Base-by-base conservation (phyloP, 257 asterid species). In the Solanum arcanum region DNA sequence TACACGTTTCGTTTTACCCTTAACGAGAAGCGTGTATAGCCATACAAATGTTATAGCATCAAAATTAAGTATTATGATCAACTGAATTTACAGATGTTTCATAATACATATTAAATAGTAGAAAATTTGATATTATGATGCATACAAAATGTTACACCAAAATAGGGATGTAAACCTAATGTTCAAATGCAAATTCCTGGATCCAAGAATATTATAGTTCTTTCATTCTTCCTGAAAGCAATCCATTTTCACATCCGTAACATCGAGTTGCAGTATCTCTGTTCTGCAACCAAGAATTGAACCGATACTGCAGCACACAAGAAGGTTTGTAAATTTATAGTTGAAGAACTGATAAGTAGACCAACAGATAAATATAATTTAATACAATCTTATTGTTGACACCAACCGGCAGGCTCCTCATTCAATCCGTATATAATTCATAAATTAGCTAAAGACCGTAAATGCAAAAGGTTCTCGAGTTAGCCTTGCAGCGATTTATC, bases 211-310 rank as follows among this genome's bases (percentile, higher is more conserved):
- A 39, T 10, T 64, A 66, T 60, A 7, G 12, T 14, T n/a, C 20
- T 37, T 12, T 84, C 76, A n/a, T 33, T 88, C 85, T 31, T 13
- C 88, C 89, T 91, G 91, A 90, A 95, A 95, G 93, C 96, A 91
- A 87, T 97, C 98, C 99, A 97, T 97, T 94, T 97, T 97, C 91
- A 97, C 99, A 80, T 97, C 98, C 3, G 98, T 97, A 78, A 95
- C 99, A 80, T 97, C 99, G 46, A 97, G 98, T 89, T 93, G 99
- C 93, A 95, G 44, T 89, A 95, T 97, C 91, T 97, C 99, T 88
- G 98, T 93, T 94, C 98, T 92, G 95, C 99, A 97, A 89, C 92
- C 94, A 74, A 97, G 93, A 86, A 95, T 94, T 37, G 99, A 97
- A 85, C 98, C 99, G 62, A 97, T 87, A 80, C 99, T 95, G 95